These are phyloP conservation scores for Calonectria pauciramosa DNA, from an alignment of 2,329 filamentous ascomycete species.

Conservation along the genomic window DNA sequence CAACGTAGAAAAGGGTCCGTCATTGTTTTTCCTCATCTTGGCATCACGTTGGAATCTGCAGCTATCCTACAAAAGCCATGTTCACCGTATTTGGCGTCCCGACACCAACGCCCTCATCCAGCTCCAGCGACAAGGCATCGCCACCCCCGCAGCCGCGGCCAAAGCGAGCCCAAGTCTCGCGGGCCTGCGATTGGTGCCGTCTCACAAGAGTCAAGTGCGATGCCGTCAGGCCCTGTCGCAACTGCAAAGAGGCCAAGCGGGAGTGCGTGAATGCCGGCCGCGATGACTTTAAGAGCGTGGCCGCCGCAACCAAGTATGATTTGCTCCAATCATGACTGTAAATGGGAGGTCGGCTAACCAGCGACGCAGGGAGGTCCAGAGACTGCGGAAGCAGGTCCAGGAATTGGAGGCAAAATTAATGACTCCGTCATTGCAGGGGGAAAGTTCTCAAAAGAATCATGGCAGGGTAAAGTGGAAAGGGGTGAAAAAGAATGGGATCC, in stretches of 20 bases:
- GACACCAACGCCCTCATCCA: constrained; percentile 31
- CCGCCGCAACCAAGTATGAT: constrained; percentile 40
- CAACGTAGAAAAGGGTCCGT: background rate
- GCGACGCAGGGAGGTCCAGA: constrained; percentile 40
- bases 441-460: background rate
- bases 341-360: constrained; percentile 9
- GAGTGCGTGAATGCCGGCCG: constrained; percentile 41
- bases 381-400: constrained; percentile 35
- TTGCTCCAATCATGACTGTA: too few species aligned
- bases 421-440: background rate
- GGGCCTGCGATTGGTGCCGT: constrained; percentile 50
- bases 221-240: constrained; percentile 44
- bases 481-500: constrained; percentile 1
- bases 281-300: constrained; percentile 44
- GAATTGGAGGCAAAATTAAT: constrained; percentile 38
- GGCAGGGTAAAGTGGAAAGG: constrained; percentile 30
- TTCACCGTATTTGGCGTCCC: constrained; percentile 42
- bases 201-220: constrained; percentile 48
- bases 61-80: constrained; percentile 21
- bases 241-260: constrained; percentile 42
- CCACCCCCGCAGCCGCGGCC: constrained; percentile 39
- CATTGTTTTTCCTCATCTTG: background rate
- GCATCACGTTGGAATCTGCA: background rate
- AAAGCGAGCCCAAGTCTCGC: constrained; percentile 48
- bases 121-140: constrained; percentile 32